phyloP scores from a whole-genome alignment of 805 yeast species.

The Saccharomycopsis fodiens region DNA sequence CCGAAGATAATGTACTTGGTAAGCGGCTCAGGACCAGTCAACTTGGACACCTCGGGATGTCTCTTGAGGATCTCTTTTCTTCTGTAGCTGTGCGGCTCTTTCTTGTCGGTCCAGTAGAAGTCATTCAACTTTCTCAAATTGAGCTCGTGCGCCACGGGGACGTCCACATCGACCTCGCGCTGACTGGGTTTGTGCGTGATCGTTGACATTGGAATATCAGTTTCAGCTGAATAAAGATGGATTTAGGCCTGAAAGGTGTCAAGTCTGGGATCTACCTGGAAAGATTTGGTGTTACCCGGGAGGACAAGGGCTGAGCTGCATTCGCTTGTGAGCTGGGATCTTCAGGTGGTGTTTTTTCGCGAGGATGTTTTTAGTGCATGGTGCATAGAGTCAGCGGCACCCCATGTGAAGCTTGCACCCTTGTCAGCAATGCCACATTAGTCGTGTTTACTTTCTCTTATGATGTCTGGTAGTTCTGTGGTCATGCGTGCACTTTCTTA shows the following conservation, averaged over 20 bases:
- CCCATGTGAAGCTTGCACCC: no score
- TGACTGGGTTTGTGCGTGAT: constrained; percentile 20
- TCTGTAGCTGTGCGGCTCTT: constrained; percentile 74
- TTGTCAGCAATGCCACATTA: no score
- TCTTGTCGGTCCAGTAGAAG: constrained; percentile 77
- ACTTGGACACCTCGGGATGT: constrained; percentile 71
- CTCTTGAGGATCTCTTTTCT: constrained; percentile 65
- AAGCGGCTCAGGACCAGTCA: constrained; percentile 79
- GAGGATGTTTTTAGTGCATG: no score
- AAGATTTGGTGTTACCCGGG: constrained; percentile 1
- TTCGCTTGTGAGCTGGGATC: neutral
- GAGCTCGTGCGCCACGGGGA: constrained; percentile 11
- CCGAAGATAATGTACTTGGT: constrained; percentile 68
- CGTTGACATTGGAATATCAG: constrained; percentile 16
- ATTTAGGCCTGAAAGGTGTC: neutral
- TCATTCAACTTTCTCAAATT: constrained; percentile 35
- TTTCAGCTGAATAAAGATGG: neutral
- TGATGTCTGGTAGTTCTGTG: no score
- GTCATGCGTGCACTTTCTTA: no score
- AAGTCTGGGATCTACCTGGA: neutral
- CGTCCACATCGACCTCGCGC: constrained; percentile 11
- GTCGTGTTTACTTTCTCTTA: no score
- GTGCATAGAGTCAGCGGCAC: no score
- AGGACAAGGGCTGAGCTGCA: neutral
- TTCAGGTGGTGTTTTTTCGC: neutral